phyloP scores from a whole-genome alignment of 371 early-diverging fungal species.

The Phascolomyces articulosus region DNA sequence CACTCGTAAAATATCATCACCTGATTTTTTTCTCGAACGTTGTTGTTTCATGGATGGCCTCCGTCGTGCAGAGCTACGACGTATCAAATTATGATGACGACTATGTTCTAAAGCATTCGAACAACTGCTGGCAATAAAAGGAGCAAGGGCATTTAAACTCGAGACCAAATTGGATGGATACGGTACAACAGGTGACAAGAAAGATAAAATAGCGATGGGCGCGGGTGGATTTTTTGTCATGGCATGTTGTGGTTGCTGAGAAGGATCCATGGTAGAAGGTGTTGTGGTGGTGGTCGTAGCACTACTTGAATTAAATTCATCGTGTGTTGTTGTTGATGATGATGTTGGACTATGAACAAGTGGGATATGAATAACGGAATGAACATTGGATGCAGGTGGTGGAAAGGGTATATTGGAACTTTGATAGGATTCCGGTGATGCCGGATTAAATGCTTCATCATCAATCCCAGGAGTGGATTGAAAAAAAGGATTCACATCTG shows the following conservation, averaged over 20 bases:
- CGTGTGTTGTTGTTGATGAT: constrained; percentile 16
- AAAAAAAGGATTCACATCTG: constrained; percentile 64
- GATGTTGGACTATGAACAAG: constrained; percentile 42
- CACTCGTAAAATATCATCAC: neutral
- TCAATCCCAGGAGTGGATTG: constrained; percentile 61
- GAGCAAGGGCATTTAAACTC: constrained; percentile 48
- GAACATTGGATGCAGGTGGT: constrained; percentile 50
- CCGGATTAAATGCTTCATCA: constrained; percentile 66
- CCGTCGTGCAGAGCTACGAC: neutral
- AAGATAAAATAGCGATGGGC: constrained; percentile 64
- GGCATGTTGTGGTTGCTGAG: neutral
- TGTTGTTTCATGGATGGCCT: neutral
- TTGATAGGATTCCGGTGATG: constrained; percentile 39
- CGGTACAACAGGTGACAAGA: constrained; percentile 62
- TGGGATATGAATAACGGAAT: constrained; percentile 65
- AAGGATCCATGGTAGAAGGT: constrained; percentile 21
- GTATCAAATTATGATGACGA: constrained; percentile 1
- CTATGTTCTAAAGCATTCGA: constrained; percentile 38
- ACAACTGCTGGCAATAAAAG: constrained; percentile 57
- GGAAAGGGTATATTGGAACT: constrained; percentile 40
- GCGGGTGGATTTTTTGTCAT: constrained; percentile 27
- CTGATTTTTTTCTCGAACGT: neutral
- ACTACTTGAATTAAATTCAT: neutral
- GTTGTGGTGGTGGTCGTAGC: neutral
- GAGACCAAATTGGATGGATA: constrained; percentile 58